Percentiles rank a stretch among this genome's conserved stretches.
Evolutionary conservation across 352 stramenopile species (phyloP).

Genomic region (Globisporangium carolinianum): DNA sequence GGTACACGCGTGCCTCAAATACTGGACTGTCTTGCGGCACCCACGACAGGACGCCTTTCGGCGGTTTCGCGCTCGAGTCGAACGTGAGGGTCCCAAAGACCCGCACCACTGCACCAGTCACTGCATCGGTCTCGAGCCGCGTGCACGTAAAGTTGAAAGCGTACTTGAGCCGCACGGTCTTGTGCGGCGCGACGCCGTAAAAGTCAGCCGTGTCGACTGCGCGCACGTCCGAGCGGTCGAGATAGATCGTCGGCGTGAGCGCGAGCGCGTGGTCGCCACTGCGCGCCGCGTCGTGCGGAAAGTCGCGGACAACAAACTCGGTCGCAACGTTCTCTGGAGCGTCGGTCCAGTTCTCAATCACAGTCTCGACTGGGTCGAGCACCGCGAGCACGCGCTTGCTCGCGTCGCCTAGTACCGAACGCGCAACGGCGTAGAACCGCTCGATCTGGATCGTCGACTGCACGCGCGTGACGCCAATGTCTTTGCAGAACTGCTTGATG

Average conservation of each 20-base stretch:
- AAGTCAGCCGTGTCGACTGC: conserved; percentile 80
- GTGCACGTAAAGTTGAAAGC: conserved; percentile 92
- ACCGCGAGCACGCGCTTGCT: conserved; percentile 78
- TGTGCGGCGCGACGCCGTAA: conserved; percentile 92
- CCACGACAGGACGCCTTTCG: conserved; percentile 96
- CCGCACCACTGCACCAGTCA: conserved; percentile 37
- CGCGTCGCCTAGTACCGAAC: conserved; percentile 55
- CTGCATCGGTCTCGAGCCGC: conserved; percentile 72
- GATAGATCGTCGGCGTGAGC: conserved; percentile 53
- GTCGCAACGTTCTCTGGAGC: conserved; percentile 29
- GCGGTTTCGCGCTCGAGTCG: conserved; percentile 67
- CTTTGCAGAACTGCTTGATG: conserved; percentile 85
- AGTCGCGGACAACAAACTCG: conserved; percentile 55
- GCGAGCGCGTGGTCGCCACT: conserved; percentile 50
- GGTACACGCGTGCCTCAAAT: conserved; percentile 95
- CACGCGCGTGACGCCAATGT: conserved; percentile 81
- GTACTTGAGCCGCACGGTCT: conserved; percentile 96
- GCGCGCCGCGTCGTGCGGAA: conserved; percentile 62
- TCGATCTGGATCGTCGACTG: conserved; percentile 87
- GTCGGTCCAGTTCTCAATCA: conserved; percentile 60
- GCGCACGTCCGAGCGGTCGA: conserved; percentile 72
- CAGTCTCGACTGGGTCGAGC: conserved; percentile 67
- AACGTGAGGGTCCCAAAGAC: conserved; percentile 65
- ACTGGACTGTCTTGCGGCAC: conserved; percentile 77
- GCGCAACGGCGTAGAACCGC: conserved; percentile 64